These are phyloP conservation scores for Calonectria naviculata DNA, from an alignment of 2,329 filamentous ascomycete species.

Conservation along the genomic window DNA sequence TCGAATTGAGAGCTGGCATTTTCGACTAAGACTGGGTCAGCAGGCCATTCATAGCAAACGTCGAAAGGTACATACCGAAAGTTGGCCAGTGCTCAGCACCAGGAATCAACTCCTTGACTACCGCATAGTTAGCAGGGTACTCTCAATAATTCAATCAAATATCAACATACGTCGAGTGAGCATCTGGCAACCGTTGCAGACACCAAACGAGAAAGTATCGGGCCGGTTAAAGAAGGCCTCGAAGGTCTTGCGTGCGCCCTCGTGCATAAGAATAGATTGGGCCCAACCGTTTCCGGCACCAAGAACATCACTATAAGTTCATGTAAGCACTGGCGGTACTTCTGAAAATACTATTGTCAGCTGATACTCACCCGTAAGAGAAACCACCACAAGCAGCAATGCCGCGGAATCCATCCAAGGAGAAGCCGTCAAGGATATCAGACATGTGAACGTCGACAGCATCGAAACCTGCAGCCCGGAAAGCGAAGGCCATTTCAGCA, in stretches of 20 bases:
- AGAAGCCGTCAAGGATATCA: conserved; percentile 84
- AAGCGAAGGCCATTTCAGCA: conserved; percentile 98
- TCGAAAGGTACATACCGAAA: conserved; percentile 60
- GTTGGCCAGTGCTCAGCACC: conserved; percentile 58
- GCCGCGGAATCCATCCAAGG: conserved; percentile 85
- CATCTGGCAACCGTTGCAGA: conserved; percentile 99
- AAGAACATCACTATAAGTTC: conserved; percentile 64
- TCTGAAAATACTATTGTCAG: neutral
- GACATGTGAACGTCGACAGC: conserved; percentile 97
- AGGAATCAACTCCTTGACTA: conserved; percentile 42
- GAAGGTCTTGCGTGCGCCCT: conserved; percentile 81
- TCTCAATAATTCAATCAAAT: neutral
- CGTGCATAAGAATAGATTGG: conserved; percentile 89
- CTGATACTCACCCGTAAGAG: conserved; percentile 75
- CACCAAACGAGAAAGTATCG: conserved; percentile 92
- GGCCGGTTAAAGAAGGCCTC: conserved; percentile 85
- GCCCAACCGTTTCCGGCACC: conserved; percentile 98
- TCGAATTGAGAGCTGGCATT: conserved; percentile 67
- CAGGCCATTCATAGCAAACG: neutral
- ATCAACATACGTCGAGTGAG: conserved; percentile 67
- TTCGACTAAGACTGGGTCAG: conserved; percentile 59
- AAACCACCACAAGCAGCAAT: conserved; percentile 97
- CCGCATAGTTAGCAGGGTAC: neutral
- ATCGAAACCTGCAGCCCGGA: conserved; percentile 90
- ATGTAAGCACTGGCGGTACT: conserved; percentile 8